Conservation (phyloP, 805 yeast species). For the Starmerella stellata region DNA sequence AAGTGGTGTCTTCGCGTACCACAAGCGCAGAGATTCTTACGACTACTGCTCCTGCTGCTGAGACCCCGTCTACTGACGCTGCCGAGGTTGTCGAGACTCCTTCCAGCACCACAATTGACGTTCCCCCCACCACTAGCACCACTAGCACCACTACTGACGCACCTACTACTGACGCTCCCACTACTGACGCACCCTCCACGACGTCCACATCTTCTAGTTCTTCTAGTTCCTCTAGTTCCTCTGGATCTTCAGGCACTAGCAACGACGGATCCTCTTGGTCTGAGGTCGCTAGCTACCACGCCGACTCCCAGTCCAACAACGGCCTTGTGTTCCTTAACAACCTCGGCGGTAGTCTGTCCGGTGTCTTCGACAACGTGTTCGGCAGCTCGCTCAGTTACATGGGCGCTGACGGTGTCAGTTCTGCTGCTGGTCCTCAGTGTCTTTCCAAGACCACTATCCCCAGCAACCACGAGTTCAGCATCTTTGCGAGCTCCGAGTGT, state of each 20-base stretch:
- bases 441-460: constrained; percentile 48
- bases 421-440: constrained; percentile 50
- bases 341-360: constrained; percentile 66
- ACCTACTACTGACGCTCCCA: constrained; percentile 11
- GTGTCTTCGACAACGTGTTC: constrained; percentile 67
- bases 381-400: constrained; percentile 86
- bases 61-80: neutral
- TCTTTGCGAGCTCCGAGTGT: constrained; percentile 42
- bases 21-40: neutral
- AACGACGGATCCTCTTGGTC: constrained; percentile 61
- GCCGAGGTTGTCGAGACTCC: neutral
- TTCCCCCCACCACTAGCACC: neutral
- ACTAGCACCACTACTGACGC: constrained; percentile 20
- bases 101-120: constrained; percentile 12
- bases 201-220: constrained; percentile 13
- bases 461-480: constrained; percentile 63
- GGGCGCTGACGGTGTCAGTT: constrained; percentile 57
- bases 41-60: neutral
- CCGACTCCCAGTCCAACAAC: constrained; percentile 46
- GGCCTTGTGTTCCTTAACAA: constrained; percentile 74
- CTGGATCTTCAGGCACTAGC: constrained; percentile 21
- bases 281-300: constrained; percentile 52
- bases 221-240: constrained; percentile 20
- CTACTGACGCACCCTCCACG: constrained; percentile 12
- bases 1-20: neutral